These are phyloP conservation scores for Baorangia bicolor DNA, from an alignment of 768 basidiomycete genomes.

Conservation along the genomic window DNA sequence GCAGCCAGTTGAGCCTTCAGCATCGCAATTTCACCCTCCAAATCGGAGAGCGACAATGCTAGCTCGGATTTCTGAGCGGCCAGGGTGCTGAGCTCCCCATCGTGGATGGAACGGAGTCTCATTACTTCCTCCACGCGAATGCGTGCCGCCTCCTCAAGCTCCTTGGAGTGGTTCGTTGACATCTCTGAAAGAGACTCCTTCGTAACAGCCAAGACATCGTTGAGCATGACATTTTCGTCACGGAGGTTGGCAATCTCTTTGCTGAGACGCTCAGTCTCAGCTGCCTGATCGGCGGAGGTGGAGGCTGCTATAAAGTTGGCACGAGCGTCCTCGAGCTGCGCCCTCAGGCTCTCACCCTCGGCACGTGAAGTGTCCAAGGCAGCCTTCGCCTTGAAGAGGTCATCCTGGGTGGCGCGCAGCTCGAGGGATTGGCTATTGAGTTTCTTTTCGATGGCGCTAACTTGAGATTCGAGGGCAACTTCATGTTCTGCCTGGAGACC, in stretches of 20 bases:
- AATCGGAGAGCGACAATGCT: slow-evolving; percentile 60
- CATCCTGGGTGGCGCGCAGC: slow-evolving; percentile 82
- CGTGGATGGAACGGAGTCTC: slow-evolving; percentile 56
- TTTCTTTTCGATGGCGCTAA: slow-evolving; percentile 59
- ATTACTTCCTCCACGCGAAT: slow-evolving; percentile 69
- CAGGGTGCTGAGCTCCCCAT: slow-evolving; percentile 57
- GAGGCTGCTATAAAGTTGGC: slow-evolving; percentile 42
- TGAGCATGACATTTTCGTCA: slow-evolving; percentile 65
- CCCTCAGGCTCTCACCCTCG: slow-evolving; percentile 56
- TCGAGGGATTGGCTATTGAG: slow-evolving; percentile 63
- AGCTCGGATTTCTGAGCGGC: slow-evolving; percentile 63
- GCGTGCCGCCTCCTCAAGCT: slow-evolving; percentile 75
- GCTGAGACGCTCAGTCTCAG: slow-evolving; percentile 53
- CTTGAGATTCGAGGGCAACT: slow-evolving; percentile 55
- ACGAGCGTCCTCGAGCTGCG: slow-evolving; percentile 65
- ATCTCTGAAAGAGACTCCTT: slow-evolving; percentile 71
- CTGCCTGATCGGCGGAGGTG: slow-evolving; percentile 47
- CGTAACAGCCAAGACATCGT: slow-evolving; percentile 64
- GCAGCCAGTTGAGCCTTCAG: slow-evolving; percentile 52
- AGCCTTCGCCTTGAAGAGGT: slow-evolving; percentile 73
- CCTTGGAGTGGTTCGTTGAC: slow-evolving; percentile 63
- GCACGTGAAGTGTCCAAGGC: slow-evolving; percentile 48
- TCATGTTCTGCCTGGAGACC: slow-evolving; percentile 64
- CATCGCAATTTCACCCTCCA: slow-evolving; percentile 76
- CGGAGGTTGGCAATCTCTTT: slow-evolving; percentile 62